Base-by-base conservation (phyloP, 139 green algal species). In the Spirogloea muscicola region DNA sequence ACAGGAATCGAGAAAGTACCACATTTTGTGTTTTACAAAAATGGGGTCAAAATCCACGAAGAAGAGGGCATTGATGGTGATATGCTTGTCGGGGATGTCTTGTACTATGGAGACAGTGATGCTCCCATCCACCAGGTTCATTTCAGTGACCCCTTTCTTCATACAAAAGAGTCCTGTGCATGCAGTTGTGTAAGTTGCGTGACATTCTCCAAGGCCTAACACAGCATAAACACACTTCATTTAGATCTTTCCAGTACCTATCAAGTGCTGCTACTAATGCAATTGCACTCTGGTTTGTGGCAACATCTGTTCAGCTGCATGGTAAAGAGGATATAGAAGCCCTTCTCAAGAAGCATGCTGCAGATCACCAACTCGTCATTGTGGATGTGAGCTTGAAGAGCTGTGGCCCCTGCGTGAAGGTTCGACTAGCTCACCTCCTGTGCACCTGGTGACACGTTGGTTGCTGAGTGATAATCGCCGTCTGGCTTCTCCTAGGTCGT, bases 1-100 rank as follows among this genome's bases (percentile, higher is more conserved):
- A 25, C 51, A 6, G 51, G 21, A 9, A n/a, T 69, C 39, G 25
- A 69, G 18, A 69, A 58, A 18, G 39, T 69, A 6, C 60, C 60
- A 59, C 60, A 69, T 29, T 69, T 69, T 59, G 60, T 18, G 39
- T 69, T 69, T 18, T 69, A 69, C 60, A 69, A 59, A 29, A 69
- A 69, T 18, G 42, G 39, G 16, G 13, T 33, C 21, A 52, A 58
- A 29, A 52, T 69, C 39, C 60, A 69, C 60, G 42, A 52, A 10
- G 60, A 69, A n/a, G 25, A 58, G 13, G 60, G 65, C 34, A 74
- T 74, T n/a, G 21, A 68, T 0, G 65, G 21, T 34, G 65, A 74
- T 31, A 4, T 42, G 10, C 44, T 74, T n/a, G n/a, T 36, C 18
- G 49, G 25, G 16, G 27, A 74, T 6, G 49, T 74, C 43, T 46